Percentiles rank a stretch among this genome's conserved stretches.
phyloP scores from a whole-genome alignment of 768 basidiomycete species.

The Xanthoconium stramineum region DNA sequence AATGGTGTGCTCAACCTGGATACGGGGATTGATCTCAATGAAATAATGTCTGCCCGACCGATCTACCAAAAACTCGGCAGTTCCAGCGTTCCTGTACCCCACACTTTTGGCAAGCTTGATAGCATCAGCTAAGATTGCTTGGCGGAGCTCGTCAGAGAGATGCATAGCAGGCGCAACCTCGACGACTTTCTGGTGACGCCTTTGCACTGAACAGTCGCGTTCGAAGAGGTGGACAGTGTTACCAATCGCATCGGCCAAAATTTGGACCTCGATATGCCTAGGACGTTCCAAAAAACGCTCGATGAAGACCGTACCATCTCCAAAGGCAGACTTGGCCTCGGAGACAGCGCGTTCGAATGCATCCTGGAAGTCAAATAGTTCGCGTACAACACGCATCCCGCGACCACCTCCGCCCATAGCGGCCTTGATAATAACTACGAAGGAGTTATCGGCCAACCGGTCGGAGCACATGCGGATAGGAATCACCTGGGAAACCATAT shows the following conservation, averaged over 20 bases:
- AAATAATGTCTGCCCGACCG: constrained; percentile 96
- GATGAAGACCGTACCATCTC: constrained; percentile 98
- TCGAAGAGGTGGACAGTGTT: constrained; percentile 98
- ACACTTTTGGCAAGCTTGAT: constrained; percentile 94
- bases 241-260: constrained; percentile 86
- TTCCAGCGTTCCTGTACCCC: constrained; percentile 94
- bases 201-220: constrained; percentile 97
- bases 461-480: neutral
- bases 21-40: constrained; percentile 99
- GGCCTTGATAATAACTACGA: constrained; percentile 94
- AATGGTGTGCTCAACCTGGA: constrained; percentile 99
- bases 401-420: constrained; percentile 99
- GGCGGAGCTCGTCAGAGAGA: constrained; percentile 85
- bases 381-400: constrained; percentile 98
- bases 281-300: constrained; percentile 97
- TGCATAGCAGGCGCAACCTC: constrained; percentile 97
- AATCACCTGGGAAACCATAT: constrained; percentile 86
- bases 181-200: constrained; percentile 98
- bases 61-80: constrained; percentile 97
- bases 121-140: constrained; percentile 84
- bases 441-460: constrained; percentile 6
- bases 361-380: constrained; percentile 86
- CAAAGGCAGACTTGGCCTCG: constrained; percentile 96
- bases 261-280: constrained; percentile 95
- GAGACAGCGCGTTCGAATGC: constrained; percentile 89